A percentile compares a stretch with the other conserved stretches of the same genome.
Evolutionary conservation across 495 filamentous ascomycete genomes (phyloP).

Genomic region (Cenococcum geophilum): DNA sequence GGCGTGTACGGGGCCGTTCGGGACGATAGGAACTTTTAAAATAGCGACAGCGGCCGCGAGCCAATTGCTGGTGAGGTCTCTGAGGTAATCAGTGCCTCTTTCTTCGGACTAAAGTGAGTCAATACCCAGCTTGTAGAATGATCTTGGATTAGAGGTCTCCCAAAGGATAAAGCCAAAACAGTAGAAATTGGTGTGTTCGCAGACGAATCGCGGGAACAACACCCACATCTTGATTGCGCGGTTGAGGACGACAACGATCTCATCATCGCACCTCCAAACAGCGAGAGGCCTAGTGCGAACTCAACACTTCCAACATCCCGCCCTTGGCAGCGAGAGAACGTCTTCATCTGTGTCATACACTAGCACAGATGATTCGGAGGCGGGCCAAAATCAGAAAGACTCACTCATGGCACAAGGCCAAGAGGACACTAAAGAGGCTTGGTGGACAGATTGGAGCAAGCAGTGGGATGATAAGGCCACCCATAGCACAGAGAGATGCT

Average conservation of each 20-base stretch:
- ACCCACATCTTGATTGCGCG: background rate
- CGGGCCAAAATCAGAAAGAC: background rate
- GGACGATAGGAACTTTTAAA: background rate
- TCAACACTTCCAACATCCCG: slow-evolving; percentile 12
- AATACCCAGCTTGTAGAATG: background rate
- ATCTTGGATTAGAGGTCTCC: background rate
- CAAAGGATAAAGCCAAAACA: background rate
- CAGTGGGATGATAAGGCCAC: slow-evolving; percentile 1
- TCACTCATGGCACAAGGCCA: slow-evolving; percentile 8
- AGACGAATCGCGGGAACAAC: slow-evolving; percentile 7
- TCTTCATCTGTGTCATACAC: slow-evolving; percentile 11
- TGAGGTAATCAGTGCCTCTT: background rate
- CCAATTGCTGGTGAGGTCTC: background rate
- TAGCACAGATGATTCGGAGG: background rate
- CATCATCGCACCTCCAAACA: slow-evolving; percentile 23
- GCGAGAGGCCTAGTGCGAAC: slow-evolving; percentile 10
- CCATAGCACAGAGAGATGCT: slow-evolving; percentile 2
- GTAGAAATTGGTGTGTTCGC: slow-evolving; percentile 24
- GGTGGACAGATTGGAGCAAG: background rate
- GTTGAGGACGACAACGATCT: slow-evolving; percentile 14
- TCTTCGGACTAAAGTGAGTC: background rate
- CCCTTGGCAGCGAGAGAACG: slow-evolving; percentile 1
- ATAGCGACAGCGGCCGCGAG: background rate
- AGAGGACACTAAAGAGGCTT: background rate
- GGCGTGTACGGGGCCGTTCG: background rate